Percentiles rank a stretch among this genome's conserved stretches.
phyloP scores from a whole-genome alignment of 2,329 filamentous ascomycete genomes.

The Aspergillus quadricinctus region DNA sequence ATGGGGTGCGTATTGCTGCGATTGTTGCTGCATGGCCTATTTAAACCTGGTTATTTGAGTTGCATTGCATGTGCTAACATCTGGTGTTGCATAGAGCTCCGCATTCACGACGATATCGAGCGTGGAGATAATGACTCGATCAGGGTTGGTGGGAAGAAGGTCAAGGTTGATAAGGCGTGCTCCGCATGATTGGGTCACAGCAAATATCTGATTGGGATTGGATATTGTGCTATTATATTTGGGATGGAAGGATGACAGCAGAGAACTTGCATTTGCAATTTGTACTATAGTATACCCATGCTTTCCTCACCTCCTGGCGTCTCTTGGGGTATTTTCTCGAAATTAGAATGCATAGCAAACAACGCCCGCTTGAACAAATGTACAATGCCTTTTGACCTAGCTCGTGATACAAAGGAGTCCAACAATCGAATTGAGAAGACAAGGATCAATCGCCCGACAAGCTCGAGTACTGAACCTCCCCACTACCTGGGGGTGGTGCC shows the following conservation, averaged over 20 bases:
- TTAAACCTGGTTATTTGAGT: neutral
- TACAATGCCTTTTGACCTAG: constrained; percentile 20
- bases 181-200: constrained; percentile 23
- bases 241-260: constrained; percentile 4
- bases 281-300: constrained; percentile 40
- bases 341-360: constrained; percentile 20
- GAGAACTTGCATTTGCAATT: constrained; percentile 13
- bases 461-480: constrained; percentile 79
- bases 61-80: constrained; percentile 2
- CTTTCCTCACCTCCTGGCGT: constrained; percentile 31
- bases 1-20: constrained; percentile 28
- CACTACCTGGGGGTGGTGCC: constrained; percentile 73
- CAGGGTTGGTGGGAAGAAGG: constrained; percentile 52
- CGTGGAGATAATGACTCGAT: constrained; percentile 89
- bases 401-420: constrained; percentile 13
- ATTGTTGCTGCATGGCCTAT: neutral
- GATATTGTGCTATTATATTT: constrained; percentile 1
- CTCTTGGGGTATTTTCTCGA: constrained; percentile 28
- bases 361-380: constrained; percentile 34
- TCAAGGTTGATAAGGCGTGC: constrained; percentile 42
- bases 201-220: neutral
- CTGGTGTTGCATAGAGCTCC: constrained; percentile 57
- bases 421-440: constrained; percentile 5
- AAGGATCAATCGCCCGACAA: constrained; percentile 67
- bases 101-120: constrained; percentile 88